Evolutionary conservation across 1,284 basidiomycete genomes (phyloP).

Genomic region (Melampsora abietis-canadensis): DNA sequence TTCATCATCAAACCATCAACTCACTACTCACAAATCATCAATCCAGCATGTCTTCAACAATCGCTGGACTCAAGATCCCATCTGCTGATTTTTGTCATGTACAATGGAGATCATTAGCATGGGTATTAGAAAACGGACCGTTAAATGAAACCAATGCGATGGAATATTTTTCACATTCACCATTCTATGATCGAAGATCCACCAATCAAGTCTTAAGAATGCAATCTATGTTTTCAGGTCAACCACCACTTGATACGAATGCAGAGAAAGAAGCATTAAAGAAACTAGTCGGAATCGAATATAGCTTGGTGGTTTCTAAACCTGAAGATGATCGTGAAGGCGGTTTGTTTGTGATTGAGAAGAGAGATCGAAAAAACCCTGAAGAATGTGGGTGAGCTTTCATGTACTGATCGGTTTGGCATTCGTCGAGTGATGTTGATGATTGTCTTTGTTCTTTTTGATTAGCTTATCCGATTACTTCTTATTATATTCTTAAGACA

Average conservation of each 20-base stretch:
- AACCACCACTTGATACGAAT: slow-evolving; percentile 48
- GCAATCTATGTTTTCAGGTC: slow-evolving; percentile 61
- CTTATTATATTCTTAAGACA: slow-evolving; percentile 79
- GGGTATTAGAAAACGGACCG: slow-evolving; percentile 46
- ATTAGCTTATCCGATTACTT: slow-evolving; percentile 67
- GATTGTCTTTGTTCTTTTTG: slow-evolving; percentile 12
- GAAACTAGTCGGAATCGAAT: slow-evolving; percentile 76
- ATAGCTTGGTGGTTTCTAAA: slow-evolving; percentile 70
- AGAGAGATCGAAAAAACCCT: slow-evolving; percentile 71
- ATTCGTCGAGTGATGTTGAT: background rate
- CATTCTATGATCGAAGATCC: slow-evolving; percentile 85
- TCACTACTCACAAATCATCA: no score
- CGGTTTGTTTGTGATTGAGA: slow-evolving; percentile 77
- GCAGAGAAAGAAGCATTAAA: slow-evolving; percentile 55
- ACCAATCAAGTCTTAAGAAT: slow-evolving; percentile 82
- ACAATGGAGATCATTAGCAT: slow-evolving; percentile 49
- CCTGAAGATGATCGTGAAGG: slow-evolving; percentile 57
- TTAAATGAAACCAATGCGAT: slow-evolving; percentile 64
- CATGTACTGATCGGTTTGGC: background rate
- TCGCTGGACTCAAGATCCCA: slow-evolving; percentile 32
- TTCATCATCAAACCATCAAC: no score
- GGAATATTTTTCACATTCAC: slow-evolving; percentile 77
- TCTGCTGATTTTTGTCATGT: slow-evolving; percentile 45
- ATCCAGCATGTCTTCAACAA: slow-evolving; percentile 11
- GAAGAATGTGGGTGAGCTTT: slow-evolving; percentile 64